Conservation (phyloP, 2,329 filamentous ascomycete species). For the Fusarium nygamai region DNA sequence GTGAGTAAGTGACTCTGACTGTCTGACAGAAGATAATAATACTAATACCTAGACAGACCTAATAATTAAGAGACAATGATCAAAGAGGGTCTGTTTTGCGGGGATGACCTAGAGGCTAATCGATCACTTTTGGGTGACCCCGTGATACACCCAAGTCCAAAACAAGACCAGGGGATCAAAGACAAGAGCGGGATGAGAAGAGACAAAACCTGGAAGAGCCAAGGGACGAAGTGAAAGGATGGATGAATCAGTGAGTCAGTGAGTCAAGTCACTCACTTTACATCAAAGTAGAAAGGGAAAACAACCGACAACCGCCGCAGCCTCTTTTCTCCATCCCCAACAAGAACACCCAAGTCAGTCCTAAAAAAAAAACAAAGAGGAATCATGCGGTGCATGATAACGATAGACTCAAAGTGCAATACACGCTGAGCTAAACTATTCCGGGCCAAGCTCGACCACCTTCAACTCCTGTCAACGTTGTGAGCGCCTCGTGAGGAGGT, state of each 20-base stretch:
- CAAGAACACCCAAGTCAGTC: background rate
- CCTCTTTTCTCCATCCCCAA: conserved; percentile 1
- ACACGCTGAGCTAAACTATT: conserved; percentile 11
- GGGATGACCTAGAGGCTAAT: conserved; percentile 12
- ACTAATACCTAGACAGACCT: background rate
- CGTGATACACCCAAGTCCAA: conserved; percentile 28
- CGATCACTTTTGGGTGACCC: conserved; percentile 28
- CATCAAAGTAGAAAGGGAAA: background rate
- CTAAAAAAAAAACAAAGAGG: background rate
- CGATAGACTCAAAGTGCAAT: background rate
- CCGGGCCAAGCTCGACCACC: conserved; percentile 4
- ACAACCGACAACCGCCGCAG: conserved; percentile 20
- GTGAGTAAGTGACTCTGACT: background rate
- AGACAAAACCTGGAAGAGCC: conserved; percentile 2
- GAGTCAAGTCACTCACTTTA: conserved; percentile 8
- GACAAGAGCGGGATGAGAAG: conserved; percentile 4
- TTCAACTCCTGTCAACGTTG: conserved; percentile 1
- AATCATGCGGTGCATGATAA: conserved; percentile 15
- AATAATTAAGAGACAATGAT: background rate
- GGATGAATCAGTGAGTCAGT: background rate
- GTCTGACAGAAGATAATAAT: background rate
- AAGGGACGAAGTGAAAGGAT: background rate
- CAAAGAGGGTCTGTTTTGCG: conserved; percentile 16
- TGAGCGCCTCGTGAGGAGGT: conserved; percentile 25
- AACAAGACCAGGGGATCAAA: conserved; percentile 6